Conservation (phyloP, 208 protist species). For the Trichomonas vaginalis region DNA sequence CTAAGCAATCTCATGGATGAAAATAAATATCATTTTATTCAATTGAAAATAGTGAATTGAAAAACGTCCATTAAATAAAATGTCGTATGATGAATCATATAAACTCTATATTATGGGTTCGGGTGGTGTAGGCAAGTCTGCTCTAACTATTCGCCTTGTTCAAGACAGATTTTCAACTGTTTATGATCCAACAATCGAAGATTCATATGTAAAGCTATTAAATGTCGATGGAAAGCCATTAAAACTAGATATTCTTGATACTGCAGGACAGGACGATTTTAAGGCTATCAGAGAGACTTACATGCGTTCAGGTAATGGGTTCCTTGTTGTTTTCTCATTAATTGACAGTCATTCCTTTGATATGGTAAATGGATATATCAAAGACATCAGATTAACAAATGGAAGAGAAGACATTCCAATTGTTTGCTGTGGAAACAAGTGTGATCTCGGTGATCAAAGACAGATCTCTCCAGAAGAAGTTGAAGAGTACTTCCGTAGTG, state of each 20-base stretch:
- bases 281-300: not conserved
- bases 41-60: no score
- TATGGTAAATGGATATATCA: not conserved
- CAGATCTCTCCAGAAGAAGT: not conserved
- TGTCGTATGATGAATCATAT: not conserved
- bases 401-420: not conserved
- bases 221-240: not conserved
- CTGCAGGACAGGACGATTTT: conserved; percentile 8
- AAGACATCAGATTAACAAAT: not conserved
- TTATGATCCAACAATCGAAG: conserved; percentile 52
- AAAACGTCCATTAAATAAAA: no score
- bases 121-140: conserved; percentile 57
- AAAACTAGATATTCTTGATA: conserved; percentile 12
- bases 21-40: no score
- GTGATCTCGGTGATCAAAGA: not conserved
- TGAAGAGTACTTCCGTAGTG: not conserved
- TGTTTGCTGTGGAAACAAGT: not conserved
- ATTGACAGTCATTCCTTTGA: not conserved
- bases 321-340: not conserved
- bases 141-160: conserved; percentile 51
- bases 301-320: not conserved
- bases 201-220: not conserved
- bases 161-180: conserved; percentile 47
- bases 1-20: no score
- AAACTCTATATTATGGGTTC: conserved; percentile 40